A percentile compares a stretch with the other conserved stretches of the same genome.
phyloP scores from a whole-genome alignment of 352 stramenopile genomes.

The Phytophthora melonis region DNA sequence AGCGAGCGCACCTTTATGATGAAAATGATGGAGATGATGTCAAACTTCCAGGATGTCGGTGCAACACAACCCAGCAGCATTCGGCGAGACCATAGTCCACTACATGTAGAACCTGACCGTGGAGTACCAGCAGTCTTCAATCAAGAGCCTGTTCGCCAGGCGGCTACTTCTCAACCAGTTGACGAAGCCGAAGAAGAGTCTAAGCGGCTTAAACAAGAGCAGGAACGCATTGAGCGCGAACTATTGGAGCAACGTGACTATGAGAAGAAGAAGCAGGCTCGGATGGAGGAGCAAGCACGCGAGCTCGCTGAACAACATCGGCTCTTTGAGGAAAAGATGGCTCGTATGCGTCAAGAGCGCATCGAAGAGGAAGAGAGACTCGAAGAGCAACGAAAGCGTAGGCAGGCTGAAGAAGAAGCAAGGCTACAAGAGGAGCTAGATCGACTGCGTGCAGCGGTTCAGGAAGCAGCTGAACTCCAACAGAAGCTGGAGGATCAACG shows the following conservation, averaged over 20 bases:
- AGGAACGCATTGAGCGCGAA: slow-evolving; percentile 54
- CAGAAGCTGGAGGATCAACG: slow-evolving; percentile 33
- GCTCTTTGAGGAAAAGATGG: slow-evolving; percentile 59
- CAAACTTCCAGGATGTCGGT: slow-evolving; percentile 31
- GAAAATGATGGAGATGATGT: slow-evolving; percentile 79
- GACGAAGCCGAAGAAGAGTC: slow-evolving; percentile 57
- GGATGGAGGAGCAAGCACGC: slow-evolving; percentile 48
- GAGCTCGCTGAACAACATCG: slow-evolving; percentile 47
- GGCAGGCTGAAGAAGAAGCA: slow-evolving; percentile 43
- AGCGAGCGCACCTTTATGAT: slow-evolving; percentile 60
- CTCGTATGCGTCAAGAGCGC: slow-evolving; percentile 40
- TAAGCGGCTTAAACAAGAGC: slow-evolving; percentile 46
- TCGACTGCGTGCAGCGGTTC: slow-evolving; percentile 41
- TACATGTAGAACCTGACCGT: background rate
- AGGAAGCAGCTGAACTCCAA: slow-evolving; percentile 45
- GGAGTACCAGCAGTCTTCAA: background rate
- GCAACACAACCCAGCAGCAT: background rate
- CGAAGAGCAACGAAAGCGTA: slow-evolving; percentile 35
- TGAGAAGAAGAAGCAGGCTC: slow-evolving; percentile 48
- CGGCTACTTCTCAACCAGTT: background rate
- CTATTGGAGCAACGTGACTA: slow-evolving; percentile 61
- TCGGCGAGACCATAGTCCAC: background rate
- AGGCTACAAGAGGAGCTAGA: slow-evolving; percentile 44
- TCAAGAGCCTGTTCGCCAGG: background rate
- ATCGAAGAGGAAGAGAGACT: slow-evolving; percentile 51